Percentiles rank a stretch among this genome's conserved stretches.
phyloP scores from a whole-genome alignment of 257 asterid genomes.

The Fraxinus excelsior region DNA sequence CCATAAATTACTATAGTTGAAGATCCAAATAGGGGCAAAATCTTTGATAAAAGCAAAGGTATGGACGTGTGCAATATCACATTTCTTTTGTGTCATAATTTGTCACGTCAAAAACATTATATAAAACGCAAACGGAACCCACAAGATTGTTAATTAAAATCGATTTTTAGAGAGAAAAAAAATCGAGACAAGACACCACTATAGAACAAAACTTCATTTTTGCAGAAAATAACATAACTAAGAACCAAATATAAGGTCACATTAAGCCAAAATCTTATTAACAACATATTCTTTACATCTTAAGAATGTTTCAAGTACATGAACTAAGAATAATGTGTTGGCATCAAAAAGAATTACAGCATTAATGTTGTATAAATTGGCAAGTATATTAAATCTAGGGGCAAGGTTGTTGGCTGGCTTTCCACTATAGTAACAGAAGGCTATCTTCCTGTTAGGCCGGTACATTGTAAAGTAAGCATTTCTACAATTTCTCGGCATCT shows the following conservation, averaged over 20 bases:
- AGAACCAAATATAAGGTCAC: background rate
- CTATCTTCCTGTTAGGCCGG: conserved; percentile 7
- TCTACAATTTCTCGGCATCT: conserved; percentile 13
- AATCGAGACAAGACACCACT: too few species aligned
- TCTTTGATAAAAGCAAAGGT: too few species aligned
- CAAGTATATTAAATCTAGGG: conserved; percentile 1
- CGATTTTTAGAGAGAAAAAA: too few species aligned
- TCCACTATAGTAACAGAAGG: conserved; percentile 14
- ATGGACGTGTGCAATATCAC: too few species aligned
- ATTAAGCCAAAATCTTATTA: conserved; percentile 9
- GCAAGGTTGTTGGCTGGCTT: conserved; percentile 5
- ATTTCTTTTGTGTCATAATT: too few species aligned
- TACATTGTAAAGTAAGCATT: background rate
- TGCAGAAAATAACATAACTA: background rate
- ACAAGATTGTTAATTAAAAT: too few species aligned
- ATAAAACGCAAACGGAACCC: too few species aligned
- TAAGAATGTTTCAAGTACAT: conserved; percentile 8
- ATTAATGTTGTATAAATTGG: conserved; percentile 22
- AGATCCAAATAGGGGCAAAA: too few species aligned
- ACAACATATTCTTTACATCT: conserved; percentile 22
- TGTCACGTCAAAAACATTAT: too few species aligned
- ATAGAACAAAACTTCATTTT: background rate
- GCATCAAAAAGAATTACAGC: conserved; percentile 30
- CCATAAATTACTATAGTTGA: too few species aligned
- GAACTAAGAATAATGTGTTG: conserved; percentile 26